phyloP scores from a whole-genome alignment of 2,329 filamentous ascomycete species.

The Trichophyton mentagrophytes region DNA sequence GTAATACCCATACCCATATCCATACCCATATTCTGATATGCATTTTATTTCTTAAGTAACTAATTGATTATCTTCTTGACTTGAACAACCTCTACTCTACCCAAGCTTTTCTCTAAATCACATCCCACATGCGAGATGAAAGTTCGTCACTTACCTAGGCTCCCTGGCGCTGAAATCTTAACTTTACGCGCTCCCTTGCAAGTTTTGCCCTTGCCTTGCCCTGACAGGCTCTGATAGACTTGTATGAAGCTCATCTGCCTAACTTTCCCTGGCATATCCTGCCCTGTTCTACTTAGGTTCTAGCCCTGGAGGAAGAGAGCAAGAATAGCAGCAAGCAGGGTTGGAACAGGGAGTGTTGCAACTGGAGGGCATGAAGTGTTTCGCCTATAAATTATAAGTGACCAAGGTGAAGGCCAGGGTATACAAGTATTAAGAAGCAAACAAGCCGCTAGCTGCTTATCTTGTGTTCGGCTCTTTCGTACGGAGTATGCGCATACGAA shows the following conservation, averaged over 20 bases:
- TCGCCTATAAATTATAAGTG: neutral
- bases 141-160: neutral
- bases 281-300: neutral
- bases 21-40: neutral
- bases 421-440: neutral
- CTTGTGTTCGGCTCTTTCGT: too few species aligned
- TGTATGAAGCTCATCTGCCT: neutral
- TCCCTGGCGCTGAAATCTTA: neutral
- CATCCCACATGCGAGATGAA: neutral
- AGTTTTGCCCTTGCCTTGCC: neutral
- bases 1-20: constrained; percentile 2
- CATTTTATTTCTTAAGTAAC: neutral
- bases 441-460: too few species aligned
- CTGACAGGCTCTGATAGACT: neutral
- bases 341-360: neutral
- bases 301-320: neutral
- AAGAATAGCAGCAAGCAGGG: neutral
- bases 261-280: too few species aligned
- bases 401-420: neutral
- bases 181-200: neutral
- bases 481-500: too few species aligned
- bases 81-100: neutral
- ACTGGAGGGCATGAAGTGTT: neutral
- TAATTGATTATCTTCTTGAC: neutral
- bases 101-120: neutral